A percentile compares a stretch with the other conserved stretches of the same genome.
phyloP scores from a whole-genome alignment of 2,329 filamentous ascomycete species.

The Zasmidium angulare region DNA sequence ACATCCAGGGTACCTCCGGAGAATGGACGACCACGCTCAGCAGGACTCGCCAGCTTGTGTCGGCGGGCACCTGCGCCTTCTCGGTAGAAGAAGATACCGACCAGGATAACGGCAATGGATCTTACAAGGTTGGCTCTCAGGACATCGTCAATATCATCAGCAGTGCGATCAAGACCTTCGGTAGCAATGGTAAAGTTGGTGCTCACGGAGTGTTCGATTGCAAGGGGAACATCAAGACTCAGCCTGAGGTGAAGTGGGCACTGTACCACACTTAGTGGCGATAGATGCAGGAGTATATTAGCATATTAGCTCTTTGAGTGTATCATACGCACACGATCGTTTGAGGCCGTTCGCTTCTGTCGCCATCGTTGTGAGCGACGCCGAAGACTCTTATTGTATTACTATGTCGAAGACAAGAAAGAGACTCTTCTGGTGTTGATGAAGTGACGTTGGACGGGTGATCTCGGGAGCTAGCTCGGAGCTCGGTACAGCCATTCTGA shows the following conservation, averaged over 20 bases:
- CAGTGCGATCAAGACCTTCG: background rate
- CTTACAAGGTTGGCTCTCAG: background rate
- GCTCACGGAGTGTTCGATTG: background rate
- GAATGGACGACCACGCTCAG: background rate
- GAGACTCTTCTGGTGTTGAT: background rate
- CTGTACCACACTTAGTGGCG: background rate
- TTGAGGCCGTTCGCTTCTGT: no score
- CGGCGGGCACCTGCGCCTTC: background rate
- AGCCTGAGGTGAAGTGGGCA: background rate
- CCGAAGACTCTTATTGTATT: no score
- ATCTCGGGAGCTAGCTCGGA: no score
- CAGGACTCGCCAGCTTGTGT: background rate
- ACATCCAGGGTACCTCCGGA: background rate
- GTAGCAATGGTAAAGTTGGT: background rate
- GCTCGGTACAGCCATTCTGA: no score
- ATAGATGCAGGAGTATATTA: no score
- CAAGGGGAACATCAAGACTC: background rate
- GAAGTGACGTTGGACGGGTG: no score
- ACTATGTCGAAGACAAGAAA: no score
- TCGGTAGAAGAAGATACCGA: background rate
- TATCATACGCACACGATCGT: no score
- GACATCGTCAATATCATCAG: background rate
- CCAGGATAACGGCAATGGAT: background rate
- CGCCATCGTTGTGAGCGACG: no score
- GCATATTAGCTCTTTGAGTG: no score